These are phyloP conservation scores for Apiotrichum domesticum DNA, from an alignment of 1,284 basidiomycete genomes.

Conservation along the genomic window DNA sequence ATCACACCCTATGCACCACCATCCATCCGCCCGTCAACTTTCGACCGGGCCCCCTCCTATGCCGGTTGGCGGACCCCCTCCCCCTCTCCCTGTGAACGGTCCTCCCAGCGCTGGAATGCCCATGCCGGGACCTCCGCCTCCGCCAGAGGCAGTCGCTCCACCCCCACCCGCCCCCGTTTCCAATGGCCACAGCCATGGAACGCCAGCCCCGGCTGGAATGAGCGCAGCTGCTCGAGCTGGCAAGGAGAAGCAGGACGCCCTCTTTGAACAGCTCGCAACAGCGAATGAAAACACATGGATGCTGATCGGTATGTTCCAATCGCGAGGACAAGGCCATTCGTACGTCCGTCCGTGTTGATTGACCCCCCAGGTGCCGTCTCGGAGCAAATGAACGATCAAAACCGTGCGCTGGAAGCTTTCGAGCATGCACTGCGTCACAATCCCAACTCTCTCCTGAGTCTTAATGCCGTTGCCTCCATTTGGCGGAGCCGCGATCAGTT, in stretches of 20 bases:
- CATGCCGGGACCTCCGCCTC: constrained; percentile 15
- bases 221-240: constrained; percentile 24
- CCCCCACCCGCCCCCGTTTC: constrained; percentile 10
- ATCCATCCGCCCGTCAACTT: constrained; percentile 22
- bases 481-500: constrained; percentile 54
- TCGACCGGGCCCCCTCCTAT: constrained; percentile 26
- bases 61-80: constrained; percentile 17
- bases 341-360: background rate
- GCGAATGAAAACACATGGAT: constrained; percentile 92
- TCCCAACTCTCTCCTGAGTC: constrained; percentile 73
- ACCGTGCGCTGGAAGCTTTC: constrained; percentile 81
- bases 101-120: constrained; percentile 5
- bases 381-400: constrained; percentile 83
- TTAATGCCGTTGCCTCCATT: constrained; percentile 74
- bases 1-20: constrained; percentile 20
- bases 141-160: constrained; percentile 14
- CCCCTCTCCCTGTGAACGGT: background rate
- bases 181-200: constrained; percentile 27
- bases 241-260: constrained; percentile 34
- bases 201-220: constrained; percentile 4
- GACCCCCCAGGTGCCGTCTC: constrained; percentile 65
- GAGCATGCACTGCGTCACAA: constrained; percentile 90
- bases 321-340: constrained; percentile 20
- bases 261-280: constrained; percentile 52
- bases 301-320: constrained; percentile 60